Conservation (phyloP, 176 grass and related monocot genomes). For the Juncus effusus region DNA sequence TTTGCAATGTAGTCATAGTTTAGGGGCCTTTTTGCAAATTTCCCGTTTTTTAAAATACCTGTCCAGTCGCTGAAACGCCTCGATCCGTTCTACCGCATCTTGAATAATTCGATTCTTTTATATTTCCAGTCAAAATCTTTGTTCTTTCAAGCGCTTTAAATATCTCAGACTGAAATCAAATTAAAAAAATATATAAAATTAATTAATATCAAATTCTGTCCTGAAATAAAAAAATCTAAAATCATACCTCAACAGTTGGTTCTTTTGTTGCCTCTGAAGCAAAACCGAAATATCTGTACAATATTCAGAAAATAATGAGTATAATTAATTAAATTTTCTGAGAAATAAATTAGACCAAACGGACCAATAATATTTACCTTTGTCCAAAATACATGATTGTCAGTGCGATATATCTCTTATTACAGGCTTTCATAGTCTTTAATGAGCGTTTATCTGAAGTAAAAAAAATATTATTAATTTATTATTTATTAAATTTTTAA, state of each 20-base stretch:
- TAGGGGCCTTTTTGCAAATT: neutral
- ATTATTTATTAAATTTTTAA: neutral
- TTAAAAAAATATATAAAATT: neutral
- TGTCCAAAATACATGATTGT: slow-evolving; percentile 89
- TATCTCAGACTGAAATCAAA: slow-evolving; percentile 61
- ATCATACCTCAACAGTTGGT: slow-evolving; percentile 51
- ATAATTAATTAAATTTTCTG: too few species aligned
- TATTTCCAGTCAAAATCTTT: slow-evolving; percentile 62
- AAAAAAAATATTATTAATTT: neutral
- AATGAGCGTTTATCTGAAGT: slow-evolving; percentile 27
- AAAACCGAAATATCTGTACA: slow-evolving; percentile 87
- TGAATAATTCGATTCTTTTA: slow-evolving; percentile 62
- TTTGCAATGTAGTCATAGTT: too few species aligned
- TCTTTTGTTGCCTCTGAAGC: slow-evolving; percentile 75
- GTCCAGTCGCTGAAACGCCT: slow-evolving; percentile 89
- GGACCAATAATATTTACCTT: slow-evolving; percentile 34
- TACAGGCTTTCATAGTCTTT: slow-evolving; percentile 40
- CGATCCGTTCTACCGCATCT: slow-evolving; percentile 98
- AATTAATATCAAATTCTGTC: slow-evolving; percentile 29
- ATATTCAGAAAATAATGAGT: slow-evolving; percentile 2
- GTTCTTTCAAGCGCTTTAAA: slow-evolving; percentile 94
- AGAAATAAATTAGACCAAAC: too few species aligned
- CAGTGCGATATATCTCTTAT: slow-evolving; percentile 61
- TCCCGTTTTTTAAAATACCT: slow-evolving; percentile 38
- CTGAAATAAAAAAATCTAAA: neutral